Base-by-base conservation (phyloP, 2,329 filamentous ascomycete genomes). In the Fusarium sp. region DNA sequence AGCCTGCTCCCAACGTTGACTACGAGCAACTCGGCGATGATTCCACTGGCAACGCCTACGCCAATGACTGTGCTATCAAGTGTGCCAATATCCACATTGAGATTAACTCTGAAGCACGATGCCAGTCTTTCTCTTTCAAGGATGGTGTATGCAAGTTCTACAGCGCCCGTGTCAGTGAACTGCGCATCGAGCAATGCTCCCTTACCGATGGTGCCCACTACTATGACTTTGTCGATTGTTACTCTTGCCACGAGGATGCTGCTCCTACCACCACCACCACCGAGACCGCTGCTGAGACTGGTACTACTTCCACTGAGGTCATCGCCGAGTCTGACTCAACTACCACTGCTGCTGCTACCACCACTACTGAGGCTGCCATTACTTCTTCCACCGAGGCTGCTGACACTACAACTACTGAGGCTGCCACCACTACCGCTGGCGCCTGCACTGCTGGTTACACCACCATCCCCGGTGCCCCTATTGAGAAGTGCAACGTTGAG, bases 201-300 rank as follows among this genome's bases (percentile, higher is more conserved):
- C 12, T 21, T 9, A 7, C 21, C 16, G 39, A 52, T 5, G 18
- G n/a, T 12, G 1, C 18, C n/a, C 37, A 30, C 18, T 11, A 37
- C 0, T 4, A 58, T 3, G 49, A 58, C 56, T 28, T 58, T 23
- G 28, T 28, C 6, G n/a, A 18, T 19, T 62, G 59, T 34, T 62
- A 46, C n/a, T 41, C 59, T 34, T 62, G 59, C 14, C 18, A 41
- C 13, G 56, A 61, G 43, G 44, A 39, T 14, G 58, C 34, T 58
- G 14, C 18, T 48, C 28, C 44, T 44, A 61, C 59, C 16, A 57
- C 54, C 5, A 57, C 54, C 5, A 41, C 53, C 7, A 28, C 51
- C 12, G 28, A 45, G 28, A 21, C 51, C 31, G 39, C 39, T 34
- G 12, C 52, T 21, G 26, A 21, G 37, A 23, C 19, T 42, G 34